Evolutionary conservation across 2,329 filamentous ascomycete genomes (phyloP), one percentile per base, ranked within the genome.

Genomic region (Calycina herbarum): DNA sequence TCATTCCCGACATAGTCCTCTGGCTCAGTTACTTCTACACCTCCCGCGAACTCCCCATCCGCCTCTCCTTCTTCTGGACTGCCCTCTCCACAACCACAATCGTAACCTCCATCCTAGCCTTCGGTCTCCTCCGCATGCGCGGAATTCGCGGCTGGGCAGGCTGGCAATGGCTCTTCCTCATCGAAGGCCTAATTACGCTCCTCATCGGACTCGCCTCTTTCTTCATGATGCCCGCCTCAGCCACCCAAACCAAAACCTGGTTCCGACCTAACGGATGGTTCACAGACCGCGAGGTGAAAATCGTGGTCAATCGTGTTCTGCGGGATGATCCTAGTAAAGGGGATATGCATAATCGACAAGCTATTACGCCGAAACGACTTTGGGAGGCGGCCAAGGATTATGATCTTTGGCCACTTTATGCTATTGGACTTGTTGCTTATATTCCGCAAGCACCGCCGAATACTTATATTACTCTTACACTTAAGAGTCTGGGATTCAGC

Each of bases 21-120:
- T 93, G 89, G 76, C 80, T 92, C 5, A 88, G 86, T 3, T 93
- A 93, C 76, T 94, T 89, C 77, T 94, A 93, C 78, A 93, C 86
- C 57, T 86, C 86, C 0, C 82, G 82, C 62, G 91, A 93, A 74
- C 79, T 94, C 0, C 89, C 90, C 0, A 82, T 84, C 11, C 84
- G 91, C 0, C 78, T 93, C 0, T 85, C 85, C 70, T 86, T 82
- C 76, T 93, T 93, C 78, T 93, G 90, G 90, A 86, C 86, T 0
- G 83, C 88, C 0, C 85, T 89, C n/a, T 84, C 10, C 2, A 31
- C 58, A n/a, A 72, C 72, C 1, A 67, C 60, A 5, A 72, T 74
- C 13, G 61, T 73, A 13, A 69, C 66, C 76, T 88, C 6, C 88
- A 88, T 75, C 78, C 89, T 31, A 84, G 85, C 84, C 1, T 85